Evolutionary conservation across 2,329 filamentous ascomycete species (phyloP).

Genomic region (Shiraia sp.): DNA sequence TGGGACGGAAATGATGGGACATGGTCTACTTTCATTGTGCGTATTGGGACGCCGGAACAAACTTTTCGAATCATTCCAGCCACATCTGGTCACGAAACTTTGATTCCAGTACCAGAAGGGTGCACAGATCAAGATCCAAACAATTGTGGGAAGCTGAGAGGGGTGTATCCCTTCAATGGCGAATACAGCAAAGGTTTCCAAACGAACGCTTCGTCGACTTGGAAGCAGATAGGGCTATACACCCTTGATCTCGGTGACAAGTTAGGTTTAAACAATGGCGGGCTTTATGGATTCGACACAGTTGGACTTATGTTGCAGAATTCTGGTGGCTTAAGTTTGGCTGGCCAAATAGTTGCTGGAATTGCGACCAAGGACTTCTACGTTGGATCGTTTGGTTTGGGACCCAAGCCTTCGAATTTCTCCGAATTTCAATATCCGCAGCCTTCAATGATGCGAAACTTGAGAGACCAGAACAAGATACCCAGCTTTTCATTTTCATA

Average conservation of each 20-base stretch:
- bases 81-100: constrained; percentile 9
- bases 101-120: constrained; percentile 11
- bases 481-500: constrained; percentile 23
- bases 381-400: constrained; percentile 43
- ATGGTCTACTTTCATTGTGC: constrained; percentile 35
- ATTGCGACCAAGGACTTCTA: constrained; percentile 16
- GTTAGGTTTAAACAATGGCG: constrained; percentile 16
- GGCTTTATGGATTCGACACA: constrained; percentile 20
- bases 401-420: constrained; percentile 53
- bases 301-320: constrained; percentile 33
- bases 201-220: constrained; percentile 12
- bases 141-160: constrained; percentile 13
- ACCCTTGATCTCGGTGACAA: constrained; percentile 9
- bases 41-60: constrained; percentile 32
- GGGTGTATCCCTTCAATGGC: constrained; percentile 15
- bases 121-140: too few species aligned
- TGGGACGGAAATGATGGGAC: constrained; percentile 12
- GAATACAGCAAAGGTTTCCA: constrained; percentile 13
- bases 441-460: constrained; percentile 9
- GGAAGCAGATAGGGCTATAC: constrained; percentile 22
- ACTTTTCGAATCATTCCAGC: constrained; percentile 35
- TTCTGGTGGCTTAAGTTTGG: constrained; percentile 16
- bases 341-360: constrained; percentile 13
- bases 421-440: constrained; percentile 45
- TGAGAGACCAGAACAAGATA: constrained; percentile 16